Conservation (phyloP, 495 filamentous ascomycete species). For the Friedmanniomyces simplex region DNA sequence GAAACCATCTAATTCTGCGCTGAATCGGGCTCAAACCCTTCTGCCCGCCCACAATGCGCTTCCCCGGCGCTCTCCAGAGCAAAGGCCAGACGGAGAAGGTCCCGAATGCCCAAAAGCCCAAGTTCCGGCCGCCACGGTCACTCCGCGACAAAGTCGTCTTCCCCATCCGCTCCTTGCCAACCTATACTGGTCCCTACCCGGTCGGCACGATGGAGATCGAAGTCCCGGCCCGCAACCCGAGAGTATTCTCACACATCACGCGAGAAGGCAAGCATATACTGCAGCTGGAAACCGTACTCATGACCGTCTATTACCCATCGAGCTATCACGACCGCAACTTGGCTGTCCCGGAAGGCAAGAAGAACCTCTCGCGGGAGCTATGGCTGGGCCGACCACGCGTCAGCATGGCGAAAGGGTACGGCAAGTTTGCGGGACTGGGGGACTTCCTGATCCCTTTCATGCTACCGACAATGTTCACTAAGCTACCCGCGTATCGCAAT, state of each 20-base stretch:
- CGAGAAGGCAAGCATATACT: constrained; percentile 28
- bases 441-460: constrained; percentile 37
- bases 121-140: constrained; percentile 25
- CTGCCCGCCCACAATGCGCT: not conserved
- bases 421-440: constrained; percentile 40
- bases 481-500: constrained; percentile 48
- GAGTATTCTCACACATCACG: constrained; percentile 32
- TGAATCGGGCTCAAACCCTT: no score
- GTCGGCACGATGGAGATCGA: constrained; percentile 35
- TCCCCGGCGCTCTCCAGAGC: constrained; percentile 6
- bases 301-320: constrained; percentile 34
- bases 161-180: constrained; percentile 25
- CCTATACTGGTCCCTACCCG: constrained; percentile 32
- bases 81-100: constrained; percentile 3
- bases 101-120: constrained; percentile 23
- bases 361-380: constrained; percentile 36
- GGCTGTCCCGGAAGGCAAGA: not conserved
- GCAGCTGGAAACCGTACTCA: constrained; percentile 32
- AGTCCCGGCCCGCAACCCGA: constrained; percentile 28
- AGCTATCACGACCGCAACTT: constrained; percentile 6
- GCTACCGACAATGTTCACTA: constrained; percentile 44
- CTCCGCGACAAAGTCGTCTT: constrained; percentile 27
- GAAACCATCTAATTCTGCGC: no score
- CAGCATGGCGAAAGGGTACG: constrained; percentile 43
- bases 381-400: constrained; percentile 44